phyloP scores from a whole-genome alignment of 371 early-diverging fungal genomes.

The Syncephalastrum racemosum region DNA sequence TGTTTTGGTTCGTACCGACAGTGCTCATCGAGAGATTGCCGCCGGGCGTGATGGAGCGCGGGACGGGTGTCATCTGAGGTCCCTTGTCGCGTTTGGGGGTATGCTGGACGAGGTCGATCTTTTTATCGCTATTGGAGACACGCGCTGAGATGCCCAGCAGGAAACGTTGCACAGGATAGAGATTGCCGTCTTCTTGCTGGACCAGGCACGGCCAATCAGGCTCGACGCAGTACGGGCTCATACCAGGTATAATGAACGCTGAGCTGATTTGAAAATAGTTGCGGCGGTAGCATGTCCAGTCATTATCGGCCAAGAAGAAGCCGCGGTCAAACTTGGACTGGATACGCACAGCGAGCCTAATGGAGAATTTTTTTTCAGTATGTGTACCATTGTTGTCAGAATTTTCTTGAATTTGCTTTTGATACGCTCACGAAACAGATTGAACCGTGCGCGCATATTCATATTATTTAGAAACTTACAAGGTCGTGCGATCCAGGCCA shows the following conservation, averaged over 20 bases:
- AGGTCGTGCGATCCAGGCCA: slow-evolving; percentile 57
- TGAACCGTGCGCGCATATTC: no score
- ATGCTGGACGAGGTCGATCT: slow-evolving; percentile 87
- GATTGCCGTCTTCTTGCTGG: slow-evolving; percentile 44
- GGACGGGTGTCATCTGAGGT: slow-evolving; percentile 75
- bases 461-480: slow-evolving; percentile 34
- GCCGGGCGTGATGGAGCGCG: slow-evolving; percentile 61
- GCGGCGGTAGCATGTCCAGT: slow-evolving; percentile 95
- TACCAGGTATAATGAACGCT: slow-evolving; percentile 65
- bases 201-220: slow-evolving; percentile 65
- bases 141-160: slow-evolving; percentile 73
- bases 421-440: no score
- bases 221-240: slow-evolving; percentile 38
- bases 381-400: neutral
- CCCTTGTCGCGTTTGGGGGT: slow-evolving; percentile 95
- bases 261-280: slow-evolving; percentile 92
- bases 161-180: slow-evolving; percentile 61
- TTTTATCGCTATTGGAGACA: slow-evolving; percentile 70
- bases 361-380: neutral
- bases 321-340: slow-evolving; percentile 77
- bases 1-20: slow-evolving; percentile 54
- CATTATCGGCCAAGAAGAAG: slow-evolving; percentile 76
- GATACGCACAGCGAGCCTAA: slow-evolving; percentile 36
- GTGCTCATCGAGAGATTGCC: slow-evolving; percentile 56
- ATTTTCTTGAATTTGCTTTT: neutral